Evolutionary conservation across 2,329 filamentous ascomycete genomes (phyloP).

Genomic region (Ambrosiella cleistominuta): DNA sequence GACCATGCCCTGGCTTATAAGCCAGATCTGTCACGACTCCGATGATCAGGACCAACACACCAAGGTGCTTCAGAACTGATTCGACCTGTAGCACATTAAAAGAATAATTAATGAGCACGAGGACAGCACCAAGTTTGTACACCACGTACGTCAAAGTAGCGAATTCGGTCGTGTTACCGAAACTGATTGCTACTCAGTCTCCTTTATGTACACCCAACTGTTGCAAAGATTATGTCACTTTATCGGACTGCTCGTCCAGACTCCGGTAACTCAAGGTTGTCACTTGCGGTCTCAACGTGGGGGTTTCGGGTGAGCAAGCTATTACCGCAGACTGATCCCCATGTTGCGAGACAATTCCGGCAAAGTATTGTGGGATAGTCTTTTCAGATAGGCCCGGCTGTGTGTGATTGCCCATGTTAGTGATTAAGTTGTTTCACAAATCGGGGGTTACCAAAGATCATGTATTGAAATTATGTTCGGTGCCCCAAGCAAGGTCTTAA

Average conservation of each 20-base stretch:
- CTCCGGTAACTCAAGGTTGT: constrained; percentile 51
- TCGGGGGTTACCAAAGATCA: not conserved
- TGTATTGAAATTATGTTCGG: not conserved
- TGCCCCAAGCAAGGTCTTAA: not conserved
- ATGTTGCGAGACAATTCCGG: constrained; percentile 41
- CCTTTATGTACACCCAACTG: constrained; percentile 61
- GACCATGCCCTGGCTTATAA: constrained; percentile 37
- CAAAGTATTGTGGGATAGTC: constrained; percentile 59
- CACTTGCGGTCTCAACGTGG: constrained; percentile 31
- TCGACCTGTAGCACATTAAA: constrained; percentile 69
- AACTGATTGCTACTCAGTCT: constrained; percentile 66
- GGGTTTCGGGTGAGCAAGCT: constrained; percentile 24
- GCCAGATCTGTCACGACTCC: constrained; percentile 77
- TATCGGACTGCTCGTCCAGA: constrained; percentile 61
- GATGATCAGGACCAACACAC: constrained; percentile 57
- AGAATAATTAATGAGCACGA: constrained; percentile 83
- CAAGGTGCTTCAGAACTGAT: constrained; percentile 60
- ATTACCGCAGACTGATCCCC: constrained; percentile 48
- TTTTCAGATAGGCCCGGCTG: constrained; percentile 22
- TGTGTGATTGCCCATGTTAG: constrained; percentile 43
- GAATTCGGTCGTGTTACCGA: constrained; percentile 75
- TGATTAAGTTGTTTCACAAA: not conserved
- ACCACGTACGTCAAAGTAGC: constrained; percentile 73
- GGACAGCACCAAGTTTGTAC: constrained; percentile 83
- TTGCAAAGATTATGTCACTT: constrained; percentile 51